Evolutionary conservation across 2,329 filamentous ascomycete genomes (phyloP), one percentile per base, ranked within the genome.

Genomic region (Neonectria hederae): DNA sequence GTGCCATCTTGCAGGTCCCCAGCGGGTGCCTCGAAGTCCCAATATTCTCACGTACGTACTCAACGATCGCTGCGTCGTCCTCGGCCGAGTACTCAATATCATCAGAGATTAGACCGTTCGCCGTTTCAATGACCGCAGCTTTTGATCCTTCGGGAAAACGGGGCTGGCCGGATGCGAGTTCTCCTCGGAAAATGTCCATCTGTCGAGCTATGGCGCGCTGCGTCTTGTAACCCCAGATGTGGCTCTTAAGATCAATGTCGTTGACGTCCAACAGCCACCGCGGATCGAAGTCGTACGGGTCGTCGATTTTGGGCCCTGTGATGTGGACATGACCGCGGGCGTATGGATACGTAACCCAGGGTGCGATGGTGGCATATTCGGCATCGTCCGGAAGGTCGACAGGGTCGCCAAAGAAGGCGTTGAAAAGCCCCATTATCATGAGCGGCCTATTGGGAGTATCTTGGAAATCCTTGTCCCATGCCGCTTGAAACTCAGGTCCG

Each of bases 191-290:
- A 69, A 84, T 81, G 1, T 80, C 74, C 69, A 87, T 86, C 6
- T 87, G 84, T 2, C 88, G 83, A 49, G 83, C 80, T 60, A 91
- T 84, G 73, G 90, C 88, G 2, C 89, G 86, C 14, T 83, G 81
- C 69, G 84, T 85, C 76, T 91, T 91, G 79, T 91, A 91, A 0
- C 81, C 83, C 88, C 88, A 90, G 4, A 89, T 69, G 22, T 88
- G 84, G 69, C 85, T 87, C 75, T 86, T 86, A 35, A 90, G 54
- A 70, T 90, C 88, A n/a, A 87, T 75, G 69, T 90, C 88, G 19
- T 86, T 72, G 13, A 77, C 69, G 56, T 89, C 84, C 5, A 76
- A 82, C 32, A 91, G 81, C 74, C 83, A 88, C 6, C 87, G 88
- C 0, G 83, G 78, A 55, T 87, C 82, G 63, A 91, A 89, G 64